These are phyloP conservation scores for Suillus subluteus DNA, from an alignment of 768 basidiomycete species.

Conservation along the genomic window DNA sequence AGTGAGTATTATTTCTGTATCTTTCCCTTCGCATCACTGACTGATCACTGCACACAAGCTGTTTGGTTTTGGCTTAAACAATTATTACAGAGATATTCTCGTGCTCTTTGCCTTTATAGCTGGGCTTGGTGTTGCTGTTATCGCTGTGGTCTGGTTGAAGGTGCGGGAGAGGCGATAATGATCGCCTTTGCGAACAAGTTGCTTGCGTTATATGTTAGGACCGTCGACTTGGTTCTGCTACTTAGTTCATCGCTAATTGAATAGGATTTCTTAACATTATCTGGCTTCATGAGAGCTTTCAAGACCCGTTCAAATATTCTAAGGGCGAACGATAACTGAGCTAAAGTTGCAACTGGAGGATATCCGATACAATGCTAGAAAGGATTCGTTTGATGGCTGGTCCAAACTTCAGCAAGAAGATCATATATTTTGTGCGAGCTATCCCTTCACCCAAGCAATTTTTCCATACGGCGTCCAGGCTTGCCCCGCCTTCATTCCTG, in stretches of 20 bases:
- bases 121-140: slow-evolving; percentile 74
- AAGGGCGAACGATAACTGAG: not conserved
- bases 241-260: not conserved
- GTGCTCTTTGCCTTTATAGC: slow-evolving; percentile 86
- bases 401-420: not conserved
- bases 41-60: slow-evolving; percentile 45
- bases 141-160: slow-evolving; percentile 75
- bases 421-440: not conserved
- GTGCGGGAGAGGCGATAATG: slow-evolving; percentile 74
- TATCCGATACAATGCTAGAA: not conserved
- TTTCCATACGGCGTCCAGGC: slow-evolving; percentile 52
- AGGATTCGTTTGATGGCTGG: not conserved
- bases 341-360: not conserved
- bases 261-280: not conserved
- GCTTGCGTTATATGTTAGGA: not conserved
- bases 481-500: slow-evolving; percentile 32
- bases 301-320: not conserved
- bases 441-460: slow-evolving; percentile 42
- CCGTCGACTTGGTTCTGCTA: not conserved
- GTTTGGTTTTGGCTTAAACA: slow-evolving; percentile 82
- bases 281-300: not conserved
- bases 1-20: slow-evolving; percentile 44
- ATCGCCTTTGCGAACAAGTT: not conserved
- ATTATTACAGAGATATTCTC: slow-evolving; percentile 90
- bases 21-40: not conserved